phyloP scores from a whole-genome alignment of 371 early-diverging fungal genomes.

The Mucor circinelloides region DNA sequence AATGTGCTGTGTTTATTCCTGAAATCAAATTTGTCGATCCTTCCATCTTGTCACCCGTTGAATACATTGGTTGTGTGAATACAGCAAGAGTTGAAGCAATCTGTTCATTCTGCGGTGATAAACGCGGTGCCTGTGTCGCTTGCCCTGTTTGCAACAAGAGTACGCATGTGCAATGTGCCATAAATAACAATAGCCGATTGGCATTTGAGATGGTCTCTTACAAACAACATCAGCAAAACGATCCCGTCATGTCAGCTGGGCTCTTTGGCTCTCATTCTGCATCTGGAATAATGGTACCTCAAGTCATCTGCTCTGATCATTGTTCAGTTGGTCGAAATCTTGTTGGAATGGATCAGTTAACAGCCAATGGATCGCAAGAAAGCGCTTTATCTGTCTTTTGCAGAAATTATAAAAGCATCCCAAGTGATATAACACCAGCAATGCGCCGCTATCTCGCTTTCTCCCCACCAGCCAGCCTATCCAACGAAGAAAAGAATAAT shows the following conservation, averaged over 20 bases:
- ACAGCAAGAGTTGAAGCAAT: conserved; percentile 63
- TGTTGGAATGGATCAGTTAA: conserved; percentile 22
- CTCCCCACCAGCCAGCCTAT: too few species aligned
- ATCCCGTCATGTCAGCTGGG: conserved; percentile 27
- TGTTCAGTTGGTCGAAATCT: conserved; percentile 20
- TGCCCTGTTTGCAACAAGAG: conserved; percentile 43
- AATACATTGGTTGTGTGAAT: conserved; percentile 70
- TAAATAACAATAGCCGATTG: conserved; percentile 42
- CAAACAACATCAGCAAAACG: conserved; percentile 7
- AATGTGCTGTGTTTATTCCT: conserved; percentile 86
- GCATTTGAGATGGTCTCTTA: conserved; percentile 47
- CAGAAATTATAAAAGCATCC: conserved; percentile 30
- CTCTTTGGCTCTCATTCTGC: conserved; percentile 19
- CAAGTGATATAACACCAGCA: conserved; percentile 37
- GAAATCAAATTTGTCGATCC: conserved; percentile 72
- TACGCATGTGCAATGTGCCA: conserved; percentile 52
- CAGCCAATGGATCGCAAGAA: conserved; percentile 19
- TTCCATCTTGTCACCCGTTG: conserved; percentile 74
- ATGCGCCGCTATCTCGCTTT: conserved; percentile 28
- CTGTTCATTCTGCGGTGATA: conserved; percentile 50
- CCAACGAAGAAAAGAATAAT: too few species aligned
- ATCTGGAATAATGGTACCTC: conserved; percentile 55
- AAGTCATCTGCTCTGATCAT: conserved; percentile 56
- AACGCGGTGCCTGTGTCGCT: conserved; percentile 44
- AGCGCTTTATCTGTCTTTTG: conserved; percentile 24